Conservation (phyloP, 1,139 yeast genomes). For the Kurtzmaniella natalensis region DNA sequence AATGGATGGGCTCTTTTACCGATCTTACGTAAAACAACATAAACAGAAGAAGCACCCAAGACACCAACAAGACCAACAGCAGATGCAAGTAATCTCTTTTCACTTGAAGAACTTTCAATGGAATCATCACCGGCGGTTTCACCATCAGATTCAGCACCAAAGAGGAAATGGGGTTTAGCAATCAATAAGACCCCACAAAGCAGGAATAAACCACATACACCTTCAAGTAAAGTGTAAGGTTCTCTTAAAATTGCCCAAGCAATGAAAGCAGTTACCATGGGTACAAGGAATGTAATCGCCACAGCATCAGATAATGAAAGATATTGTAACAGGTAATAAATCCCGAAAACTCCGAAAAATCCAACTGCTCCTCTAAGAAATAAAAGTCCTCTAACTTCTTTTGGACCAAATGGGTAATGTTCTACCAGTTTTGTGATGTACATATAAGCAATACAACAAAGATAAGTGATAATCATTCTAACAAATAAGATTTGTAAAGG, state of each 20-base stretch:
- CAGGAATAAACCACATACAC: conserved; percentile 63
- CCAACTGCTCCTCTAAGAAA: conserved; percentile 70
- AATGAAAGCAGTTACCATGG: conserved; percentile 69
- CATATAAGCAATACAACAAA: conserved; percentile 55
- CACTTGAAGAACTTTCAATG: conserved; percentile 37
- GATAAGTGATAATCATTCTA: conserved; percentile 70
- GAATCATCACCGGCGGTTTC: conserved; percentile 27
- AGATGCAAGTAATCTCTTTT: conserved; percentile 52
- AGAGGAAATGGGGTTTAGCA: conserved; percentile 75
- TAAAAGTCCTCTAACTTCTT: conserved; percentile 49
- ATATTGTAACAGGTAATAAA: conserved; percentile 71
- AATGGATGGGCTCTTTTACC: conserved; percentile 80
- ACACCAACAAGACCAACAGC: conserved; percentile 66
- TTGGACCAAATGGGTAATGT: conserved; percentile 71
- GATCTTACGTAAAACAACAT: conserved; percentile 67
- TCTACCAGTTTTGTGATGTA: conserved; percentile 44
- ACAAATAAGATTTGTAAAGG: conserved; percentile 75
- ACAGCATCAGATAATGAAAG: conserved; percentile 73
- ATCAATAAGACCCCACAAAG: conserved; percentile 73
- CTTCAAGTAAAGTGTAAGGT: conserved; percentile 63
- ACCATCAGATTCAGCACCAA: conserved; percentile 40
- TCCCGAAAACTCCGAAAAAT: conserved; percentile 72
- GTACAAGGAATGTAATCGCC: conserved; percentile 73
- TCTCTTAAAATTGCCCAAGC: conserved; percentile 71
- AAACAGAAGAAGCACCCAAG: conserved; percentile 65